Evolutionary conservation across 305 asterid genomes (phyloP), one percentile per base, ranked within the genome.

Genomic region (Rubia balearica): DNA sequence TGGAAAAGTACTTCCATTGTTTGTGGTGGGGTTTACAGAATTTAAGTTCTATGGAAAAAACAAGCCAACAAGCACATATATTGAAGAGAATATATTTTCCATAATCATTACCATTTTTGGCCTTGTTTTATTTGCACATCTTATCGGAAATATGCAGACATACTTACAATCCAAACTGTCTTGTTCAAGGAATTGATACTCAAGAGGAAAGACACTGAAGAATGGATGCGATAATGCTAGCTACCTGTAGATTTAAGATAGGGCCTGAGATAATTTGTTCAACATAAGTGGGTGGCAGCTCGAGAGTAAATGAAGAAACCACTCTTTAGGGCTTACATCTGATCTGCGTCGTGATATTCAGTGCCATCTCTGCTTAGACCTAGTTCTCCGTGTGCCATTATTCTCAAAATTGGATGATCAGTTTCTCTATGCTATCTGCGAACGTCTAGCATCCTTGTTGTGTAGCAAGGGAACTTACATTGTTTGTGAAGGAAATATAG

Each of bases 21-120:
- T 82, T 92, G 79, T 90, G 98, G 98, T 92, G 97, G 98, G 98
- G 98, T 69, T 78, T 92, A 76, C 98, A 92, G 83, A 86, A 90
- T 63, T 83, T 92, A 66, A 92, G 98, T 92, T 96, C 27, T 88
- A 90, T 60, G 98, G 96, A 55, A 96, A 92, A 79, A 92, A 90
- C 86, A 78, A 90, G 80, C 83, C 95, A 30, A 92, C 98, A 69
- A 88, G 89, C 81, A 88, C 95, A 14, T 92, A 84, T 74, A 90
- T 92, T 42, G 98, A 86, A 75, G 96, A 92, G 81, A 92, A 95
- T 8, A 78, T 86, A 27, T 90, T 92, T 83, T 77, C 98, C 72
- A 90, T 92, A 77, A 91, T 88, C 76, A 92, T 92, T 80, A 96
- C 98, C 61, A 90, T 92, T 70, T 48, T 88, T 71, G 96, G 96